Conservation (phyloP, 257 asterid genomes). For the Fraxinus cuspidata region DNA sequence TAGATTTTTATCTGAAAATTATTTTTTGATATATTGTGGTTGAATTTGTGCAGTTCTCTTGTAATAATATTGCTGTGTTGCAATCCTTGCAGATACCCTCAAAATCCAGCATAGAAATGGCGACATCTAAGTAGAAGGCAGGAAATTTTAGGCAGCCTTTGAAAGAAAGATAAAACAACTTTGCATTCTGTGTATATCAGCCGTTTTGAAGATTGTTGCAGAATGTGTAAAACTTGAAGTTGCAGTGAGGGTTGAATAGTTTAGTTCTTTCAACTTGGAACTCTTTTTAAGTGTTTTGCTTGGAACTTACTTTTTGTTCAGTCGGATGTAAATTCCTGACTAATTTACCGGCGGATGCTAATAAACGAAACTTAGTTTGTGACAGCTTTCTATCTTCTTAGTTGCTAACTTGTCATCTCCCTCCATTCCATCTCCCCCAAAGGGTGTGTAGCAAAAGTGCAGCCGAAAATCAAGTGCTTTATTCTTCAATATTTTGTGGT, state of each 20-base stretch:
- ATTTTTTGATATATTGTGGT: background rate
- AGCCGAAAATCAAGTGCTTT: background rate
- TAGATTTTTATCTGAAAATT: background rate
- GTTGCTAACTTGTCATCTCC: background rate
- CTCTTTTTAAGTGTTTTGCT: background rate
- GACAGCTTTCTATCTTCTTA: background rate
- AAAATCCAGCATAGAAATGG: constrained; percentile 25
- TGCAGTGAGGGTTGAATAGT: background rate
- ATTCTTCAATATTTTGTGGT: background rate
- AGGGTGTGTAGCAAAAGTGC: background rate
- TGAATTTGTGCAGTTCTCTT: background rate
- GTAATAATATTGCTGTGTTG: background rate
- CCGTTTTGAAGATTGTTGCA: background rate
- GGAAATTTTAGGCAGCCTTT: background rate
- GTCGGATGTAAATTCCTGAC: too few relatives aligned
- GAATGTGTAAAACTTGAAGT: background rate
- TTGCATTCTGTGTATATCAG: background rate
- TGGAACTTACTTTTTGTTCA: too few relatives aligned
- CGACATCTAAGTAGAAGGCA: background rate
- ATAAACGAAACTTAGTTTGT: background rate
- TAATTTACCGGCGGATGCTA: too few relatives aligned
- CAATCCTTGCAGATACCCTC: constrained; percentile 40
- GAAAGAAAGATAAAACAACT: background rate
- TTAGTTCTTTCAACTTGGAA: background rate
- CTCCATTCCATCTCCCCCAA: background rate